phyloP scores from a whole-genome alignment of 2,329 filamentous ascomycete genomes.

The Scleromitrula shiraiana region DNA sequence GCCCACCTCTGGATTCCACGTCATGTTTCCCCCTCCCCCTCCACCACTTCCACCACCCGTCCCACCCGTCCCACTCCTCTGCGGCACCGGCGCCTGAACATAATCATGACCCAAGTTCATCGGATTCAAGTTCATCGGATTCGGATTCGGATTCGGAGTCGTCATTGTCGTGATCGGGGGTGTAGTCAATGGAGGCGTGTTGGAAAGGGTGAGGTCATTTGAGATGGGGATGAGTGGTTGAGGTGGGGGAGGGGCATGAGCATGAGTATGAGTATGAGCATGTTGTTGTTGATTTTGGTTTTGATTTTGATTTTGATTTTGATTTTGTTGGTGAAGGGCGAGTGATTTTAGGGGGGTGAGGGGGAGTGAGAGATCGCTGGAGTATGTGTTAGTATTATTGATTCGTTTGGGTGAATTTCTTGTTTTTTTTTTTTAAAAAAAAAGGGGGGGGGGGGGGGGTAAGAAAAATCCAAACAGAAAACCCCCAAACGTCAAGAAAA shows the following conservation, averaged over 20 bases:
- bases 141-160: no score
- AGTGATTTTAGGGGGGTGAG: constrained; percentile 9
- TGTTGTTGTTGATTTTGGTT: no score
- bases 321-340: constrained; percentile 24
- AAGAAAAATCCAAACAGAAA: no score
- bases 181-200: no score
- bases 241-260: constrained; percentile 24
- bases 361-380: constrained; percentile 24
- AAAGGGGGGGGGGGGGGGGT: no score
- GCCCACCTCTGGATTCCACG: constrained; percentile 75
- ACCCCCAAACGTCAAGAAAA: no score
- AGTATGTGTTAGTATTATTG: no score
- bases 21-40: constrained; percentile 24
- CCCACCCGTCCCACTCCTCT: not conserved
- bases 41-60: not conserved
- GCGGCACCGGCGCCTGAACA: constrained; percentile 7
- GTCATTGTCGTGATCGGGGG: no score
- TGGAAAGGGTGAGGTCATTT: not conserved
- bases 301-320: no score
- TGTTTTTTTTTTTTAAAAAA: no score
- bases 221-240: constrained; percentile 21
- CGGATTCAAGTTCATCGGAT: not conserved
- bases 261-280: constrained; percentile 16
- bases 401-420: no score
- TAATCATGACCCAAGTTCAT: no score